Conservation (phyloP, 177 flowering plant species). For the Vitis hybrid region DNA sequence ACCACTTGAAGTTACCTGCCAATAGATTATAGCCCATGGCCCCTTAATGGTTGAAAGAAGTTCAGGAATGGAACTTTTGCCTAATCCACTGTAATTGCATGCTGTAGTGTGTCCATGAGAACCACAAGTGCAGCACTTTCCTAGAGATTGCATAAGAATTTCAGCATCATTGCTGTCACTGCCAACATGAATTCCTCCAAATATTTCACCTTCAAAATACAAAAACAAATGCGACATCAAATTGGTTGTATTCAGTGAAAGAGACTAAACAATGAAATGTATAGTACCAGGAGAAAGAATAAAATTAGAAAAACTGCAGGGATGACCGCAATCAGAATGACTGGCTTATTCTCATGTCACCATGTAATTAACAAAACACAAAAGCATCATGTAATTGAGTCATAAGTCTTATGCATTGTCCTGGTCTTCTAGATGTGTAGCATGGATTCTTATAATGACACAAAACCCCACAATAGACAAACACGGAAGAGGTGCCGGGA, state of each 20-base stretch:
- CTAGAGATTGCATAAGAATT: conserved; percentile 58
- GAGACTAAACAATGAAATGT: background rate
- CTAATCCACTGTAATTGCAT: conserved; percentile 22
- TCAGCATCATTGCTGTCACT: conserved; percentile 67
- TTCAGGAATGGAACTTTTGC: conserved; percentile 46
- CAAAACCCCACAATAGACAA: too few species aligned
- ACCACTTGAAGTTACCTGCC: conserved; percentile 81
- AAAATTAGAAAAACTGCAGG: background rate
- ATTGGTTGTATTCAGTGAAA: background rate
- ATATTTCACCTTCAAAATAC: conserved; percentile 74
- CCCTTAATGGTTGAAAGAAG: conserved; percentile 85
- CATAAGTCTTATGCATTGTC: too few species aligned
- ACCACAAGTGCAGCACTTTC: conserved; percentile 54
- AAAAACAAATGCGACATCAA: conserved; percentile 12
- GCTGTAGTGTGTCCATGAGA: conserved; percentile 21
- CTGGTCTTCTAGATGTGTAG: too few species aligned
- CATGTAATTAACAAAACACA: too few species aligned
- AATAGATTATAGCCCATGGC: conserved; percentile 90
- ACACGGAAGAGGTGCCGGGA: too few species aligned
- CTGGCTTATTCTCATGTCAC: too few species aligned
- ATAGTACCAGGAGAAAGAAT: background rate
- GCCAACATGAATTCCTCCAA: conserved; percentile 69
- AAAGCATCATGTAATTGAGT: too few species aligned
- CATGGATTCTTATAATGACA: too few species aligned
- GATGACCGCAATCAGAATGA: background rate